Evolutionary conservation across 2,329 filamentous ascomycete genomes (phyloP).

Genomic region (Epichloe sp.): DNA sequence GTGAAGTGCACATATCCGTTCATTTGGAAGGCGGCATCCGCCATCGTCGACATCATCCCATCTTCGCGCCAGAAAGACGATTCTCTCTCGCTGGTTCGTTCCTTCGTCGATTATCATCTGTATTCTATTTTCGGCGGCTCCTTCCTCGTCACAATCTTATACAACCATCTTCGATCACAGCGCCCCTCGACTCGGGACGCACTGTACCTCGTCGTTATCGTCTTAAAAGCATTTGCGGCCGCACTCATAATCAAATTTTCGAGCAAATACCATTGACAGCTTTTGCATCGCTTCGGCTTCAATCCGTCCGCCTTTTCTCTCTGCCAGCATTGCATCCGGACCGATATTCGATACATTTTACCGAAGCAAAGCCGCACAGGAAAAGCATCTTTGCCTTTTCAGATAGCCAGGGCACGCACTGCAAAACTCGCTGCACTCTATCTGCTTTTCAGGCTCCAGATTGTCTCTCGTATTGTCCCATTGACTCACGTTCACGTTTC

Average conservation of each 20-base stretch:
- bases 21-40: constrained; percentile 3
- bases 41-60: neutral
- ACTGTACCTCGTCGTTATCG: constrained; percentile 1
- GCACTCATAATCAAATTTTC: neutral
- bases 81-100: neutral
- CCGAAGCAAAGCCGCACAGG: neutral
- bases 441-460: neutral
- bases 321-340: neutral
- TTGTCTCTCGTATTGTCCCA: neutral
- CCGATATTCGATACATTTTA: neutral
- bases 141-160: constrained; percentile 8
- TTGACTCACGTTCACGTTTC: neutral
- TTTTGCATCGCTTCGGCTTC: neutral
- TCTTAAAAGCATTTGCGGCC: constrained; percentile 1
- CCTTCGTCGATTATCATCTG: constrained; percentile 22
- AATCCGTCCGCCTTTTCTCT: neutral
- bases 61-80: neutral
- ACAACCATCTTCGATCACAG: neutral
- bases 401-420: neutral
- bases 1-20: neutral
- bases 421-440: neutral
- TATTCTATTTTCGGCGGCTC: constrained; percentile 17
- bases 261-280: neutral
- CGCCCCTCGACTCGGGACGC: neutral
- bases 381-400: neutral